Evolutionary conservation across 2,329 filamentous ascomycete genomes (phyloP), one percentile per base, ranked within the genome.

Genomic region (Sclerotinia subarctica): DNA sequence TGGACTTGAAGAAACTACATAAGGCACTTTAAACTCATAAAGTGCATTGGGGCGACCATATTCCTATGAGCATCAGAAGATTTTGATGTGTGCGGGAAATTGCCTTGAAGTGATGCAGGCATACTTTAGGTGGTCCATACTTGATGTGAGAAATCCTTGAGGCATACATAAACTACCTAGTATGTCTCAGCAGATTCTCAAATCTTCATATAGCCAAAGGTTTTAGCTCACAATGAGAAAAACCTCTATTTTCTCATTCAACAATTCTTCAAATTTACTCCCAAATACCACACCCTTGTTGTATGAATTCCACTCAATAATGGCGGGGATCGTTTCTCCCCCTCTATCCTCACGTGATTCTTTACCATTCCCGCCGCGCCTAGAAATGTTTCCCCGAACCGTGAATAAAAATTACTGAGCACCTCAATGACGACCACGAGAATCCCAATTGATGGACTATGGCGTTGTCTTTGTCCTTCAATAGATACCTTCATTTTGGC

Each of bases 401-500:
- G 49, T 17, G 52, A 57, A 15, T 15, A 68, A 35, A 65, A 67
- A 26, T 66, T 65, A 52, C 66, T 63, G 68, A 67, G 51, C 32
- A 64, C 62, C 58, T 69, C 72, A 74, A 79, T 80, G 78, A 75
- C 72, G 72, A 71, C 74, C 52, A 73, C 74, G 64, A 77, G 73
- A 72, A 74, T 80, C 65, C 73, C 78, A 73, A 77, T 79, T 74
- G 87, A 90, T 76, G 86, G 87, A 69, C 81, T 90, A 57, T 89
- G 87, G 86, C 84, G 85, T 75, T 88, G 84, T 74, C 79, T 90
- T 21, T 89, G 86, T 74, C 87, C 87, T 17, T 83, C 82, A 11
- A 80, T 86, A 68, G 83, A 86, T 73, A 72, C 78, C 8, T 68
- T 73, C 5, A 74, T 78, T 2, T 74, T 44, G 21, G 32, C 46